Percentiles rank a stretch among this genome's conserved stretches.
Conservation (phyloP, 2,329 filamentous ascomycete genomes). For the Trichoderma atrobrunneum region DNA sequence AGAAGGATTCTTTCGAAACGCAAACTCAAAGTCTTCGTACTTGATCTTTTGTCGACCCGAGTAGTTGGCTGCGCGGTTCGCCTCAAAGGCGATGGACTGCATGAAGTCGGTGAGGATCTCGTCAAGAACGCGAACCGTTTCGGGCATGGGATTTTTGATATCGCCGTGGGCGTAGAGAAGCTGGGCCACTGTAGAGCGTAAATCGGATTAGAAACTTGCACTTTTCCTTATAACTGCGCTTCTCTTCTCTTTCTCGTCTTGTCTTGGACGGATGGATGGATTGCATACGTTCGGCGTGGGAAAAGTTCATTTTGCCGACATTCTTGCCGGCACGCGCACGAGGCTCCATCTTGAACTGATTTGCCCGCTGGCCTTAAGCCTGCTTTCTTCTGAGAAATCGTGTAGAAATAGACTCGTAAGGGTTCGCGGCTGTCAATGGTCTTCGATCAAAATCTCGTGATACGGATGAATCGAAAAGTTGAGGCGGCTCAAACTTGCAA, state of each 20-base stretch:
- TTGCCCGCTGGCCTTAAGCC: neutral
- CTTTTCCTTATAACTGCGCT: neutral
- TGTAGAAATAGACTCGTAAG: fast-evolving
- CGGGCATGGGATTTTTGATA: constrained; percentile 70
- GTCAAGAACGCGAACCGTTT: constrained; percentile 84
- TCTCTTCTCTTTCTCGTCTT: neutral
- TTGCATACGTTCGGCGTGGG: constrained; percentile 62
- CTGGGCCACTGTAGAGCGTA: constrained; percentile 55
- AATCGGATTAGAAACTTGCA: neutral
- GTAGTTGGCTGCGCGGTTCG: constrained; percentile 80
- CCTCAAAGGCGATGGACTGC: constrained; percentile 87
- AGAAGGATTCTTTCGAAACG: constrained; percentile 76
- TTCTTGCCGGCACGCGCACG: constrained; percentile 75
- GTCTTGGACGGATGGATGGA: neutral
- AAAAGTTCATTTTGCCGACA: constrained; percentile 80
- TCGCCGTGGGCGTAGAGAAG: constrained; percentile 82
- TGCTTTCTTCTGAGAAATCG: neutral
- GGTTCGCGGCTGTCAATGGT: neutral
- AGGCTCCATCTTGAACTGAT: constrained; percentile 61
- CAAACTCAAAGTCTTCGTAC: constrained; percentile 96
- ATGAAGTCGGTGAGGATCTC: constrained; percentile 97
- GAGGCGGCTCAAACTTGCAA: neutral
- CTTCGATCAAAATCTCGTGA: neutral
- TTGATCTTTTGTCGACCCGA: constrained; percentile 94
- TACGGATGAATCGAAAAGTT: neutral